Evolutionary conservation across 331 rosid genomes (phyloP).

Genomic region (Cydonia oblonga): DNA sequence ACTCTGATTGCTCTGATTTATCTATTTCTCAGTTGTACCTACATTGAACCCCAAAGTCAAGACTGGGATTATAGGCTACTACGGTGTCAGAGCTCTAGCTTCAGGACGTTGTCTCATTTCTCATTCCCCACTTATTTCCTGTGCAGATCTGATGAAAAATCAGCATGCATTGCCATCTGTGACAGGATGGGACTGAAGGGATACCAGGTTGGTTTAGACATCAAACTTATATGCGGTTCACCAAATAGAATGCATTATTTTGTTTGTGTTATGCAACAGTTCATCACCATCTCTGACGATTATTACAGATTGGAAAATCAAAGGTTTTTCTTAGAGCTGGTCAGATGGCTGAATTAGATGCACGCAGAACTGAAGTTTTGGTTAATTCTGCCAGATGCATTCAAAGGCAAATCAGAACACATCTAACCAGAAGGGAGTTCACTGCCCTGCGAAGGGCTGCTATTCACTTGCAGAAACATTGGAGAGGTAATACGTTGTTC

Average conservation of each 20-base stretch:
- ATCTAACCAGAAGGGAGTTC: constrained; percentile 64
- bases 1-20: neutral
- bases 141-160: constrained; percentile 73
- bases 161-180: constrained; percentile 60
- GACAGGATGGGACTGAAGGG: constrained; percentile 75
- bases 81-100: neutral
- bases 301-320: constrained; percentile 61
- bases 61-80: neutral
- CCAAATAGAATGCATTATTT: constrained; percentile 3
- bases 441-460: constrained; percentile 47
- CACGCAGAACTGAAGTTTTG: constrained; percentile 67
- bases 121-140: neutral
- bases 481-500: constrained; percentile 46
- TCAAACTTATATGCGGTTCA: neutral
- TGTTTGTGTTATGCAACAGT: constrained; percentile 5
- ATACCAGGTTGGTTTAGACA: constrained; percentile 48
- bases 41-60: neutral
- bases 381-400: constrained; percentile 63
- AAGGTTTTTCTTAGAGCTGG: constrained; percentile 90
- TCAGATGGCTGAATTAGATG: constrained; percentile 85
- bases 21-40: neutral
- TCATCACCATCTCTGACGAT: neutral
- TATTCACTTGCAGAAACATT: constrained; percentile 49
- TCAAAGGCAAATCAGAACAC: constrained; percentile 72
- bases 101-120: neutral